phyloP scores from a whole-genome alignment of 2,329 filamentous ascomycete species.

The Ophiognomonia clavigignenti-juglandacearum region DNA sequence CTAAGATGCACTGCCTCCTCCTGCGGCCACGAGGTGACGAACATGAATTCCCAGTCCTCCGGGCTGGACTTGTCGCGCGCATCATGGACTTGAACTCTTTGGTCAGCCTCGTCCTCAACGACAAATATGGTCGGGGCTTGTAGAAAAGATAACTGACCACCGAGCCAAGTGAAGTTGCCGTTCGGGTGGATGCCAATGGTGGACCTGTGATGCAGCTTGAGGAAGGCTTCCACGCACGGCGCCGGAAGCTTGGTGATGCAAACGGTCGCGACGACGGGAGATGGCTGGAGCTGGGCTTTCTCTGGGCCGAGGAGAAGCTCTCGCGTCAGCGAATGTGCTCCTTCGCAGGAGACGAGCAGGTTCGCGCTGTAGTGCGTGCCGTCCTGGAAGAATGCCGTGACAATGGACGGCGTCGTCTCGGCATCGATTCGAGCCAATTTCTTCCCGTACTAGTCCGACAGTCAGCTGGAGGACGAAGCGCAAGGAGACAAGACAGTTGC shows the following conservation, averaged over 20 bases:
- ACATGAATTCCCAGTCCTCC: slow-evolving; percentile 9
- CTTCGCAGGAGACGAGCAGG: slow-evolving; percentile 18
- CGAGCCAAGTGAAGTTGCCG: slow-evolving; percentile 19
- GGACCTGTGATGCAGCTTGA: slow-evolving; percentile 5
- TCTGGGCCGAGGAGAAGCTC: slow-evolving; percentile 14
- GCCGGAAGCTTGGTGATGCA: slow-evolving; percentile 9
- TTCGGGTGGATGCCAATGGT: slow-evolving; percentile 6
- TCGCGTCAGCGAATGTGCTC: slow-evolving; percentile 16
- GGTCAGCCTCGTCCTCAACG: background rate
- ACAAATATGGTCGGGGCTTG: background rate
- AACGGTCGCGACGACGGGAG: slow-evolving; percentile 8
- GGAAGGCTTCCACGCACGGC: background rate
- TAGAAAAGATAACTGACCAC: slow-evolving; percentile 16
- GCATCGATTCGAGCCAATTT: slow-evolving; percentile 15
- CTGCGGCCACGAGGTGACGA: slow-evolving; percentile 16
- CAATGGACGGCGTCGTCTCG: background rate
- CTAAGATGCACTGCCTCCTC: background rate
- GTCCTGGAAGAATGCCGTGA: slow-evolving; percentile 14
- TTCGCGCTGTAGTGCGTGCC: slow-evolving; percentile 9
- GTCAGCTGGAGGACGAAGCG: background rate
- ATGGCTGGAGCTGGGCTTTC: slow-evolving; percentile 2
- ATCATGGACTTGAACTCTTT: background rate
- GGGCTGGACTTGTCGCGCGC: background rate
- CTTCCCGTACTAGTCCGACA: slow-evolving; percentile 20
- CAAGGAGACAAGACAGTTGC: background rate